These are phyloP conservation scores for Medicago arabica DNA, from an alignment of 306 rosid species.

Conservation along the genomic window DNA sequence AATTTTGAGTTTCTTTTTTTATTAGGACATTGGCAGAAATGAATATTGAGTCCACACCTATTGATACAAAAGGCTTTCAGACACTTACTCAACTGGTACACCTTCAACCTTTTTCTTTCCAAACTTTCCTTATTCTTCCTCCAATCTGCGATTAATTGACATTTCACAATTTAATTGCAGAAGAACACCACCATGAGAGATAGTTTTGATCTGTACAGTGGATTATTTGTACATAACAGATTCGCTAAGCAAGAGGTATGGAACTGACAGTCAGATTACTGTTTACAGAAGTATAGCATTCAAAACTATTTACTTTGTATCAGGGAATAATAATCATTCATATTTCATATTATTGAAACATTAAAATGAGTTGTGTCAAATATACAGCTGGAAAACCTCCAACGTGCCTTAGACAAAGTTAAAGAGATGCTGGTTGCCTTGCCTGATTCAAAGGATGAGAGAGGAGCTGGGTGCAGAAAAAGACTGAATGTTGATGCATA, in stretches of 20 bases:
- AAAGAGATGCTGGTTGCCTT: conserved; percentile 50
- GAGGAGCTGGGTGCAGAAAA: conserved; percentile 37
- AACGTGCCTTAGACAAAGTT: conserved; percentile 45
- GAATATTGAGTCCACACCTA: conserved; percentile 56
- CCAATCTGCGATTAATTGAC: conserved; percentile 23
- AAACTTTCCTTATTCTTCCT: neutral
- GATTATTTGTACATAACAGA: conserved; percentile 54
- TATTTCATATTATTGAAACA: conserved; percentile 23
- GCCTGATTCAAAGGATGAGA: conserved; percentile 38
- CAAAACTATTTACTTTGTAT: neutral
- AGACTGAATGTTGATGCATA: conserved; percentile 37
- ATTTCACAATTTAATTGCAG: conserved; percentile 46
- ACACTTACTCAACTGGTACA: conserved; percentile 61
- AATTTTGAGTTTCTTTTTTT: conserved; percentile 11
- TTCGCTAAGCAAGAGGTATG: conserved; percentile 74
- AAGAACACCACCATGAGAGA: conserved; percentile 51
- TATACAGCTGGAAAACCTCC: conserved; percentile 50
- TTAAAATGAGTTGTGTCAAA: conserved; percentile 14
- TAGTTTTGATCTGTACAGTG: conserved; percentile 66
- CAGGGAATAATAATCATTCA: neutral
- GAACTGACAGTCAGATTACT: conserved; percentile 7
- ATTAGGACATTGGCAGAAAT: conserved; percentile 58
- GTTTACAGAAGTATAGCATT: conserved; percentile 1
- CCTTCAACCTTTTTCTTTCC: neutral
- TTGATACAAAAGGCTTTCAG: conserved; percentile 61